Conservation (phyloP, 352 stramenopile genomes). For the Pythium biforme region DNA sequence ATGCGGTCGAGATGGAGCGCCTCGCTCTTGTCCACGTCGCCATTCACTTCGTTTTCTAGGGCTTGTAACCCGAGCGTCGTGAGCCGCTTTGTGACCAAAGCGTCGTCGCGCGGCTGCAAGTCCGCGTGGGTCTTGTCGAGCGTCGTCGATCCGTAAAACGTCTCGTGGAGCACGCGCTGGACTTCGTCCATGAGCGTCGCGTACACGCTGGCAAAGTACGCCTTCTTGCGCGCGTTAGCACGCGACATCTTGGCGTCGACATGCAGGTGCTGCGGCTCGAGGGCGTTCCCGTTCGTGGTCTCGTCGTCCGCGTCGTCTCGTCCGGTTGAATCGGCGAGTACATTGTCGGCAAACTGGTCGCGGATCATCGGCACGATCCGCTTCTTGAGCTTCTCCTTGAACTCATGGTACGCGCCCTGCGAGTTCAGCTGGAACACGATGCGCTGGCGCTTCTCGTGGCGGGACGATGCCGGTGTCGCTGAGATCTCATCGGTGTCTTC, state of each 20-base stretch:
- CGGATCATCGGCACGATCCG: conserved; percentile 72
- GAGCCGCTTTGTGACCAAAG: conserved; percentile 31
- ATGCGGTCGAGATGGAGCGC: conserved; percentile 65
- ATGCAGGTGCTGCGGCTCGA: no score
- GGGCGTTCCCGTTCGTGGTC: background rate
- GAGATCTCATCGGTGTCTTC: conserved; percentile 21
- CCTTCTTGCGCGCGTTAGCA: conserved; percentile 38
- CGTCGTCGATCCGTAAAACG: conserved; percentile 40
- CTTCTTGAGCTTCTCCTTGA: conserved; percentile 85
- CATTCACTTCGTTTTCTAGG: conserved; percentile 70
- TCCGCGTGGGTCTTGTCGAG: conserved; percentile 34
- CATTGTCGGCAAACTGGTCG: conserved; percentile 35
- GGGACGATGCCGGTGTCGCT: conserved; percentile 1
- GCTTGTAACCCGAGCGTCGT: conserved; percentile 46
- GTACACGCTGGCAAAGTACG: conserved; percentile 69
- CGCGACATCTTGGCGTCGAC: background rate
- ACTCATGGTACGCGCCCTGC: conserved; percentile 71
- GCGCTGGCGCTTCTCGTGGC: conserved; percentile 67
- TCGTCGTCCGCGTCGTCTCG: background rate
- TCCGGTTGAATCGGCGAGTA: background rate
- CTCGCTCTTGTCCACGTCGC: conserved; percentile 63
- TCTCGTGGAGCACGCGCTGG: conserved; percentile 59
- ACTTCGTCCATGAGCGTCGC: conserved; percentile 76
- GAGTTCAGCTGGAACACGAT: conserved; percentile 81
- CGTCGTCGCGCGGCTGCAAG: conserved; percentile 20